A percentile compares a stretch with the other conserved stretches of the same genome.
Evolutionary conservation across 805 yeast genomes (phyloP).

Genomic region (Saccharomycopsis fibuligera): DNA sequence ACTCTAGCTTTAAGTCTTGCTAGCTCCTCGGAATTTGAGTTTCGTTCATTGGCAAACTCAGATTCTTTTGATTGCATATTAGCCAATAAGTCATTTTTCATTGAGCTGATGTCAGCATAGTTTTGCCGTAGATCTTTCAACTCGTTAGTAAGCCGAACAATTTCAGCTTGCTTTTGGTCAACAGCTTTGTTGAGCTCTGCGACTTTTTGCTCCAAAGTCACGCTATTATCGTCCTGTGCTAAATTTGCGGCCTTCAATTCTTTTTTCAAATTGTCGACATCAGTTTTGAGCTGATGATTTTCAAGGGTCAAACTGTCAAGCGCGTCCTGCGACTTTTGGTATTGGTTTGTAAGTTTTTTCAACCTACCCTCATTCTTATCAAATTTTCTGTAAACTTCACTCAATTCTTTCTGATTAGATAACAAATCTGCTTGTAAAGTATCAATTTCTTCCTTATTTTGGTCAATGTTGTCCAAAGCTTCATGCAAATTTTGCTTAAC

Average conservation of each 20-base stretch:
- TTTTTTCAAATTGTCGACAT: slow-evolving; percentile 18
- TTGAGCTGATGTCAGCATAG: slow-evolving; percentile 28
- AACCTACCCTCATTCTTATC: slow-evolving; percentile 4
- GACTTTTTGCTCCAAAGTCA: background rate
- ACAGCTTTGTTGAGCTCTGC: background rate
- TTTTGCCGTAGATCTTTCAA: slow-evolving; percentile 18
- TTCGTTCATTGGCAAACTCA: slow-evolving; percentile 51
- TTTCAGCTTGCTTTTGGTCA: background rate
- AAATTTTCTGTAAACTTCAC: slow-evolving; percentile 1
- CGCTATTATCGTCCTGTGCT: background rate
- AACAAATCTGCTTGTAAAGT: background rate
- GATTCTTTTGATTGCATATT: slow-evolving; percentile 61
- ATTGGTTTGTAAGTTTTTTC: slow-evolving; percentile 5
- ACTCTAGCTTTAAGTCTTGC: slow-evolving; percentile 37
- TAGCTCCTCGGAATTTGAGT: slow-evolving; percentile 42
- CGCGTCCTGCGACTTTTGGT: background rate
- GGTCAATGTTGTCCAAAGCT: background rate
- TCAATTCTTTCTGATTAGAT: background rate
- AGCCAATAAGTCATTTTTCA: slow-evolving; percentile 60
- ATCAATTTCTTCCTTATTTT: background rate
- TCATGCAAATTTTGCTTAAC: background rate
- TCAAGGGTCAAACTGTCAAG: slow-evolving; percentile 13
- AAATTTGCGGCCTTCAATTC: slow-evolving; percentile 3
- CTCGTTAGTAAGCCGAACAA: slow-evolving; percentile 9
- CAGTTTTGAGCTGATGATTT: slow-evolving; percentile 11